phyloP scores from a whole-genome alignment of 2,329 filamentous ascomycete genomes.

The Trichoderma sp. region DNA sequence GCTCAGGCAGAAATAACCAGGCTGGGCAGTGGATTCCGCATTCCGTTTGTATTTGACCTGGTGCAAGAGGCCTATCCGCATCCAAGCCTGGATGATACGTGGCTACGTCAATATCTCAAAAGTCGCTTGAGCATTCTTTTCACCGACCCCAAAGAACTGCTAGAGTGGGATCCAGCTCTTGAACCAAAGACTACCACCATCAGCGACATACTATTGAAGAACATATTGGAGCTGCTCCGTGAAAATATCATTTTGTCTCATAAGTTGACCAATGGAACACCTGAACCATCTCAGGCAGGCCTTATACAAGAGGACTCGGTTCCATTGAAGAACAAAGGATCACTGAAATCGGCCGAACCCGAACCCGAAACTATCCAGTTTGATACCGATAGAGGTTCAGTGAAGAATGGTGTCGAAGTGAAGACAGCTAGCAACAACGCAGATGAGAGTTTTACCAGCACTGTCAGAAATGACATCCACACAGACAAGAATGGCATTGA shows the following conservation, averaged over 20 bases:
- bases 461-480: not conserved
- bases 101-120: constrained; percentile 14
- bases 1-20: constrained; percentile 12
- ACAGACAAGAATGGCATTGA: not conserved
- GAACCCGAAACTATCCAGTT: not conserved
- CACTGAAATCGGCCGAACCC: not conserved
- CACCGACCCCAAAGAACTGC: not conserved
- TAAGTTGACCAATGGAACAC: not conserved
- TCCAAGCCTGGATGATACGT: constrained; percentile 6
- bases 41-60: constrained; percentile 8
- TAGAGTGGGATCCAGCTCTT: not conserved
- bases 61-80: not conserved
- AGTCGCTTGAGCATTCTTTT: not conserved
- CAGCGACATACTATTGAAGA: constrained; percentile 9
- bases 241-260: not conserved
- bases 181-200: not conserved
- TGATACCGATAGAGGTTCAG: not conserved
- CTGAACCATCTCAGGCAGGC: not conserved
- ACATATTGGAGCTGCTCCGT: not conserved
- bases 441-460: not conserved
- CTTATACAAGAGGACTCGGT: not conserved
- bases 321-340: not conserved
- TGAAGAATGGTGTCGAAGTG: not conserved
- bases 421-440: not conserved
- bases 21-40: not conserved